Conservation (phyloP, 1,284 basidiomycete species). For the Marasmius sp. region DNA sequence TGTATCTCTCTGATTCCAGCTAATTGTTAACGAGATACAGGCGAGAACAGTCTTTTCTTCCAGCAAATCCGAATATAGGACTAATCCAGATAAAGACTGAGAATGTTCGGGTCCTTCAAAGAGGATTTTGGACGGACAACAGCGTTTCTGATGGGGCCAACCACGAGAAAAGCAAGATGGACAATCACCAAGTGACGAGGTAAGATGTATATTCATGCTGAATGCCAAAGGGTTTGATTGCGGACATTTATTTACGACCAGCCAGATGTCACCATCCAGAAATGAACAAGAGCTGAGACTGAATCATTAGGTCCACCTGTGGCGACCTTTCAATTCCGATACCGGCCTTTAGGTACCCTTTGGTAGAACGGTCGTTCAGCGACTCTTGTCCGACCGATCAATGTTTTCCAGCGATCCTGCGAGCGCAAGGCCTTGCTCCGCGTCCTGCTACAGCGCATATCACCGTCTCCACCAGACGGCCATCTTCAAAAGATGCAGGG, state of each 20-base stretch:
- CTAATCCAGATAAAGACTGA: neutral
- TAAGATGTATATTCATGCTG: neutral
- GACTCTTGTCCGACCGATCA: neutral
- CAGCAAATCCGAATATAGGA: neutral
- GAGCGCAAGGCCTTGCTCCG: slow-evolving; percentile 5
- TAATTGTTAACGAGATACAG: no score
- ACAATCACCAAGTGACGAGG: neutral
- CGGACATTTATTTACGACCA: neutral
- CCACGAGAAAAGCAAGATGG: neutral
- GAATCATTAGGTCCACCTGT: neutral
- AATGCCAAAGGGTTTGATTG: neutral
- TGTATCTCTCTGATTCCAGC: no score
- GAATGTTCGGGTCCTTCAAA: neutral
- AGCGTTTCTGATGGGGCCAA: neutral
- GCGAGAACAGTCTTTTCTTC: neutral
- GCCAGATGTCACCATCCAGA: no score
- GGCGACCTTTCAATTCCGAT: neutral
- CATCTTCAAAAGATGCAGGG: neutral
- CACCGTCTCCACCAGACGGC: neutral
- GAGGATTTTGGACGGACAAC: neutral
- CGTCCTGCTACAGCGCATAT: neutral
- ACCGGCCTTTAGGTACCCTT: neutral
- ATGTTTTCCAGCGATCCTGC: neutral
- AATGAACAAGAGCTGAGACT: neutral
- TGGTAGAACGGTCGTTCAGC: neutral